Conservation (phyloP, 2,329 filamentous ascomycete genomes). For the Mycosphaerella sp. region DNA sequence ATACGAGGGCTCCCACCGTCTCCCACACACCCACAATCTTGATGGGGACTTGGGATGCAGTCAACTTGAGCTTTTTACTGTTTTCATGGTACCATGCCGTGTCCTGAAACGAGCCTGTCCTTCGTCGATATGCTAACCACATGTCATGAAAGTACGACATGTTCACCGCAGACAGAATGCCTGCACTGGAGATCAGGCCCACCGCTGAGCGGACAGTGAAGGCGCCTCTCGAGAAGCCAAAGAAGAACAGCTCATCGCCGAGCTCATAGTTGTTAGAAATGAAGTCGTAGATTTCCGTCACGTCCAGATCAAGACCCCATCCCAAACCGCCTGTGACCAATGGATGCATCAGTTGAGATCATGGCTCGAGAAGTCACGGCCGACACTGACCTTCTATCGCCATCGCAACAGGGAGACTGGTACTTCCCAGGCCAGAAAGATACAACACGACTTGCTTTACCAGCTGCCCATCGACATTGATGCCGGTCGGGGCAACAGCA, state of each 20-base stretch:
- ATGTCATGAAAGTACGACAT: slow-evolving; percentile 14
- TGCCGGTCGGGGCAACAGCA: slow-evolving; percentile 41
- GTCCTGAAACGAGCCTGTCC: slow-evolving; percentile 5
- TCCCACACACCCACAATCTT: slow-evolving; percentile 39
- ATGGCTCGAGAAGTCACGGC: too few relatives aligned
- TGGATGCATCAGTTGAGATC: too few relatives aligned
- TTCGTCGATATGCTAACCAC: slow-evolving; percentile 12
- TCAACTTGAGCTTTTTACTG: slow-evolving; percentile 1
- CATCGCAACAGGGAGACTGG: slow-evolving; percentile 27
- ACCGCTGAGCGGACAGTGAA: slow-evolving; percentile 26
- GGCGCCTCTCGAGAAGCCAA: slow-evolving; percentile 41
- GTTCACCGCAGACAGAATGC: slow-evolving; percentile 12
- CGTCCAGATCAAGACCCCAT: slow-evolving; percentile 38
- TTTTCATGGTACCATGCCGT: slow-evolving; percentile 13
- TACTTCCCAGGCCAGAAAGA: slow-evolving; percentile 41
- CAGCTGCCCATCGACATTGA: slow-evolving; percentile 29
- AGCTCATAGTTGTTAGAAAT: slow-evolving; percentile 45
- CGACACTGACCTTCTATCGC: slow-evolving; percentile 1
- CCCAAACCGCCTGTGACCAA: slow-evolving; percentile 5
- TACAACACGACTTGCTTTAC: slow-evolving; percentile 46
- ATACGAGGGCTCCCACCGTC: slow-evolving; percentile 30
- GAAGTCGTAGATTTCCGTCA: slow-evolving; percentile 43
- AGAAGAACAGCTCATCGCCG: slow-evolving; percentile 42
- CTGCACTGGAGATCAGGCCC: slow-evolving; percentile 12
- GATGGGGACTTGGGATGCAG: slow-evolving; percentile 21